These are phyloP conservation scores for Leccinum subtestaceum DNA, from an alignment of 768 basidiomycete species.

Conservation along the genomic window DNA sequence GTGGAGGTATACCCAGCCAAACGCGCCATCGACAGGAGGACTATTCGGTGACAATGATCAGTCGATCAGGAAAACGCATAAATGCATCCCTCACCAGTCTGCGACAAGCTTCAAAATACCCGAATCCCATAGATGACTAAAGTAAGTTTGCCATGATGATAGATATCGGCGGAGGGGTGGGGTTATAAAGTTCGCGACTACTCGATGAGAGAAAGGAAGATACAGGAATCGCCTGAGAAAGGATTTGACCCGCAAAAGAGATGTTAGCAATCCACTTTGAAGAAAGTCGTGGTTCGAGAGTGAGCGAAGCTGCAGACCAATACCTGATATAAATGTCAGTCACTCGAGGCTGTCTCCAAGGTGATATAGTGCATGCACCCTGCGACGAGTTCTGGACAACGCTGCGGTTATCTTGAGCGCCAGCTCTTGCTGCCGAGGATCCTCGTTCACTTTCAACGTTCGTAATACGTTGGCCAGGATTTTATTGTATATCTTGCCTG, in stretches of 20 bases:
- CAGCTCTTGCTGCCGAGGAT: slow-evolving; percentile 79
- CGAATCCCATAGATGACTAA: slow-evolving; percentile 41
- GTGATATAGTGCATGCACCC: slow-evolving; percentile 45
- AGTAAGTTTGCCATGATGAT: slow-evolving; percentile 75
- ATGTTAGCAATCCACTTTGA: slow-evolving; percentile 92
- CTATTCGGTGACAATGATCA: slow-evolving; percentile 6
- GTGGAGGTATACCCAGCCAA: slow-evolving; percentile 47
- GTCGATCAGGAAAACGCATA: background rate
- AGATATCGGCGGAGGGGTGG: slow-evolving; percentile 71
- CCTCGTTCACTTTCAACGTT: slow-evolving; percentile 83
- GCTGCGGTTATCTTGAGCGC: slow-evolving; percentile 74
- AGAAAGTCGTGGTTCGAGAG: slow-evolving; percentile 82
- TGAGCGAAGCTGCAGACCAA: slow-evolving; percentile 64
- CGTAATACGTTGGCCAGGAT: slow-evolving; percentile 76
- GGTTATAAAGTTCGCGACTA: slow-evolving; percentile 49
- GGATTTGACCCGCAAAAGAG: slow-evolving; percentile 72
- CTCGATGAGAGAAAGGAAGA: slow-evolving; percentile 56
- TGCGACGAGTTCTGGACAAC: slow-evolving; percentile 80
- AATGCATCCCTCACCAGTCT: slow-evolving; percentile 26
- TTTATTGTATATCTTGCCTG: slow-evolving; percentile 70
- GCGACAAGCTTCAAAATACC: slow-evolving; percentile 13
- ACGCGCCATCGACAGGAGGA: slow-evolving; percentile 24
- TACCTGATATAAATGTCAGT: slow-evolving; percentile 47
- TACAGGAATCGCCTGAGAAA: slow-evolving; percentile 72
- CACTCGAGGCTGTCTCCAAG: slow-evolving; percentile 8